A percentile compares a stretch with the other conserved stretches of the same genome.
phyloP scores from a whole-genome alignment of 2,329 filamentous ascomycete species.

The Fusarium subglutinans region DNA sequence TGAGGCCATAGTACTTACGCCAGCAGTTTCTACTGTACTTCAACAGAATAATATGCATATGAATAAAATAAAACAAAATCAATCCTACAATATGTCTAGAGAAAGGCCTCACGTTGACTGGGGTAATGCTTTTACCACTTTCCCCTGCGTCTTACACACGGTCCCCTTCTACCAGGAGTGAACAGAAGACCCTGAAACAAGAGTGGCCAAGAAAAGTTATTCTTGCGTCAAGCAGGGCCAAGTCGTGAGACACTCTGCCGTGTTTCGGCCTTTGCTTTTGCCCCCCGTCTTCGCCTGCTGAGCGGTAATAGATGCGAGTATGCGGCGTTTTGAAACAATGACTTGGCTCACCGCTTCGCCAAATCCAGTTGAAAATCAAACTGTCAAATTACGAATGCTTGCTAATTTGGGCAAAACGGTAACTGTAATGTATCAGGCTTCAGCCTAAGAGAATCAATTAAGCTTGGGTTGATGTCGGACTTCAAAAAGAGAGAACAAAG shows the following conservation, averaged over 20 bases:
- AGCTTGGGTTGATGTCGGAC: background rate
- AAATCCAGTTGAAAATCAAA: rapidly evolving
- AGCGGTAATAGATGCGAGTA: background rate
- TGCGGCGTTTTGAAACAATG: background rate
- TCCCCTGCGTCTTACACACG: too few species aligned
- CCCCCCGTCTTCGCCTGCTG: background rate
- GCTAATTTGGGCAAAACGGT: rapidly evolving
- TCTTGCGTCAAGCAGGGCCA: background rate
- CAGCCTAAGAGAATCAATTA: background rate
- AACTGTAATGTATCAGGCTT: rapidly evolving
- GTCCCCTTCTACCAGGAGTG: background rate
- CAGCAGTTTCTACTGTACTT: background rate
- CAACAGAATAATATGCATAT: too few species aligned
- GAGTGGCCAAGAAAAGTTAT: background rate
- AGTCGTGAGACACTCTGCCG: background rate
- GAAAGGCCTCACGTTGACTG: too few species aligned
- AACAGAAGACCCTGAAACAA: background rate
- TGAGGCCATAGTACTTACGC: too few species aligned
- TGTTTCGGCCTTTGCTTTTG: background rate
- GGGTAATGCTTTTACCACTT: too few species aligned
- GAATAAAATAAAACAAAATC: too few species aligned
- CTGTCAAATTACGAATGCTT: background rate
- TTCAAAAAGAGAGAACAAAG: too few species aligned
- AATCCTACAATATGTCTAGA: too few species aligned
- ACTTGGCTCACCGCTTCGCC: background rate